Evolutionary conservation across 306 rosid genomes (phyloP).

Genomic region (Begonia loranthoides): DNA sequence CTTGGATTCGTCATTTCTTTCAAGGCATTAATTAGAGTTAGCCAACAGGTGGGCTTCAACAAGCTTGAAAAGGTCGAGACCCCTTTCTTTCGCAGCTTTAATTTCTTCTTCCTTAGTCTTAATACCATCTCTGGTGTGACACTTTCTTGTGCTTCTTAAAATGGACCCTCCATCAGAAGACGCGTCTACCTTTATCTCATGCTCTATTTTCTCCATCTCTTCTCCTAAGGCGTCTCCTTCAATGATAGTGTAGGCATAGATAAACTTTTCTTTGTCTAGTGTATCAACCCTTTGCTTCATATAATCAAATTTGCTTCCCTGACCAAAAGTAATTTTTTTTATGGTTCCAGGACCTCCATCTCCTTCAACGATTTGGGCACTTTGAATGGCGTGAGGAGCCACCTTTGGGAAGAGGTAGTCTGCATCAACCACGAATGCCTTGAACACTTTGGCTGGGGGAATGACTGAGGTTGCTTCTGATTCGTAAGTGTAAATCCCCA

Average conservation of each 20-base stretch:
- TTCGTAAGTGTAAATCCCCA: slow-evolving; percentile 29
- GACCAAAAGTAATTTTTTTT: slow-evolving; percentile 15
- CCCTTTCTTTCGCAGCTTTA: slow-evolving; percentile 29
- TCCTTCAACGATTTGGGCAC: slow-evolving; percentile 20
- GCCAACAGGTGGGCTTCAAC: slow-evolving; percentile 26
- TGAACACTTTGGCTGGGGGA: slow-evolving; percentile 24
- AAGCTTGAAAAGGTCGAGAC: slow-evolving; percentile 23
- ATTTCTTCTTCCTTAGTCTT: slow-evolving; percentile 17
- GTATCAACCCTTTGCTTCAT: slow-evolving; percentile 31
- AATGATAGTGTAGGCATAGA: slow-evolving; percentile 22
- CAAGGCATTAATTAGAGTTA: slow-evolving; percentile 18
- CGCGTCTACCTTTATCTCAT: slow-evolving; percentile 18
- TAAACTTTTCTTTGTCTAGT: slow-evolving; percentile 20
- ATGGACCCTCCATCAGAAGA: slow-evolving; percentile 24
- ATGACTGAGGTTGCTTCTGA: slow-evolving; percentile 14
- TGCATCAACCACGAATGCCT: slow-evolving; percentile 23
- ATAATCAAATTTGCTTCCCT: slow-evolving; percentile 17
- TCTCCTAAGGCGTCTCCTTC: slow-evolving; percentile 27
- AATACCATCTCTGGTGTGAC: slow-evolving; percentile 23
- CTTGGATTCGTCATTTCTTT: no score
- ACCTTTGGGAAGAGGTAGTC: slow-evolving; percentile 21
- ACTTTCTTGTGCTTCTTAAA: slow-evolving; percentile 18
- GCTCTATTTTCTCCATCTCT: slow-evolving; percentile 21
- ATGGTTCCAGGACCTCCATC: slow-evolving; percentile 44
- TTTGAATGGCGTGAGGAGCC: slow-evolving; percentile 4